Conservation (phyloP, 495 filamentous ascomycete genomes). For the Xylaria cubensis region DNA sequence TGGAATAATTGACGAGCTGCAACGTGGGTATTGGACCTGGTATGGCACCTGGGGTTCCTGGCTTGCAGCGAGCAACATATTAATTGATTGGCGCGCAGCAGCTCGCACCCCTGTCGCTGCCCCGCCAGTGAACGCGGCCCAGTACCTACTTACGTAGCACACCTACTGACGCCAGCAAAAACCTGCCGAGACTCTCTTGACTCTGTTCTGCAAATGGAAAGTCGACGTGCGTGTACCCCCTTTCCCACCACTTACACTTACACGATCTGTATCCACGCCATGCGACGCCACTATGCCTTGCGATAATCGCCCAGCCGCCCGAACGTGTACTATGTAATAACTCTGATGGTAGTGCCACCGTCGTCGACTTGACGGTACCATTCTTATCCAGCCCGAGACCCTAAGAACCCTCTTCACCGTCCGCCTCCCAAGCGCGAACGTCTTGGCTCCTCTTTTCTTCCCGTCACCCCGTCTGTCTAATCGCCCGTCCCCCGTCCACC, state of each 20-base stretch:
- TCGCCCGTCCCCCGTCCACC: not conserved
- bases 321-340: not conserved
- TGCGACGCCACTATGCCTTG: constrained; percentile 4
- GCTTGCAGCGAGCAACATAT: not conserved
- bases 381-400: not conserved
- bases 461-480: not conserved
- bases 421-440: constrained; percentile 1
- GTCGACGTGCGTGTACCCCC: not conserved
- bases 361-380: not conserved
- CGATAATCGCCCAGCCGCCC: constrained; percentile 1
- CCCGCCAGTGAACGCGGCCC: constrained; percentile 6
- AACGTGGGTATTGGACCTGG: not conserved
- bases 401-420: not conserved
- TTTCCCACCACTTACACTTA: not conserved
- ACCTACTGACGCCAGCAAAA: not conserved
- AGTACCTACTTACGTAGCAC: not conserved
- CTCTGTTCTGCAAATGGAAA: not conserved
- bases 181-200: not conserved
- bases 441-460: not conserved
- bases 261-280: not conserved
- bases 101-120: not conserved
- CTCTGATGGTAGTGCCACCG: not conserved
- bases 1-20: not conserved
- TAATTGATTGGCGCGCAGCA: constrained; percentile 10
- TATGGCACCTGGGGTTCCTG: constrained; percentile 7